Conservation (phyloP, 306 rosid genomes). For the Rubus idaeus region DNA sequence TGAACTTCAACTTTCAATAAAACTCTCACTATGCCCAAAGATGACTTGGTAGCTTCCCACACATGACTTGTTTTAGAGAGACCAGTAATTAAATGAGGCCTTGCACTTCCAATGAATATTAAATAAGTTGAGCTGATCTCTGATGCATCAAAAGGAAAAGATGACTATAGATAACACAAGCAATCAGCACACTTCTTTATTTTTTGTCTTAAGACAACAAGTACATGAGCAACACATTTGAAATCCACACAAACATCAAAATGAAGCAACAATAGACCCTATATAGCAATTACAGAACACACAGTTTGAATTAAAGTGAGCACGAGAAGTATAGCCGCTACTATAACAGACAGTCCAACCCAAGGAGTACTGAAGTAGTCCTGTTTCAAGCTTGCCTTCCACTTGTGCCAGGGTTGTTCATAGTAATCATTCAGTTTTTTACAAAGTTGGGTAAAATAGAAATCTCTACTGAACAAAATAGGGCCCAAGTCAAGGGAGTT, state of each 20-base stretch:
- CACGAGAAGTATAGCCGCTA: neutral
- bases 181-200: neutral
- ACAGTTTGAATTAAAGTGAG: conserved; percentile 12
- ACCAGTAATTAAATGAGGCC: too few species aligned
- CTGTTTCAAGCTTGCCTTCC: conserved; percentile 32
- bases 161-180: neutral
- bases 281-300: neutral
- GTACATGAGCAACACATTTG: too few species aligned
- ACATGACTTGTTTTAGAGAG: too few species aligned
- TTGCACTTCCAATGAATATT: too few species aligned
- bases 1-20: too few species aligned
- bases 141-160: too few species aligned
- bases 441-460: neutral
- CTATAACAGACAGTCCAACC: conserved; percentile 26
- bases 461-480: neutral
- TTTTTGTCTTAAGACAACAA: neutral
- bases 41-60: too few species aligned
- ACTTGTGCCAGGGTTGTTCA: neutral
- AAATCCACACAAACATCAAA: too few species aligned
- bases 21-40: too few species aligned
- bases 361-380: conserved; percentile 30
- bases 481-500: conserved; percentile 22
- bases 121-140: too few species aligned
- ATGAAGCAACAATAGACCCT: neutral
- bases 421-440: neutral